Base-by-base conservation (phyloP, 345 rosid genomes). In the Erodium maritimum region DNA sequence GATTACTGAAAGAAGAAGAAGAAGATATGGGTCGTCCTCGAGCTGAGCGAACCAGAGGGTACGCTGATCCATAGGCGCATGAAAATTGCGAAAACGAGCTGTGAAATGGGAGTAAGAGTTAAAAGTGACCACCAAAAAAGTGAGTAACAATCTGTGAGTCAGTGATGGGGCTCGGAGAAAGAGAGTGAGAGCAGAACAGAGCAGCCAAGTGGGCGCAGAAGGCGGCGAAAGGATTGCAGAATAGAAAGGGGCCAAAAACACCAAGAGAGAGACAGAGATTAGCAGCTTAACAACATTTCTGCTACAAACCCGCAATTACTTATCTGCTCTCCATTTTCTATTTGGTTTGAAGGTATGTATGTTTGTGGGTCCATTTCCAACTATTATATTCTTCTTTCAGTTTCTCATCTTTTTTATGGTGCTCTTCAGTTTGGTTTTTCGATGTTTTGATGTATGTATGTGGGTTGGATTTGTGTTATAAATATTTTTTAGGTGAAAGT, bases 161-260 rank as follows among this genome's bases (percentile, higher is more conserved):
- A 4, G 20, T 20, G 23, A 23, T 37, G 6, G 46, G 33, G 59
- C 69, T 54, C 59, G 58, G 54, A 52, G 63, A 65, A 58, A 58
- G 42, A 65, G 58, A 52, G 52, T 58, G 46, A 33, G 24, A 65
- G 45, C 24, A 55, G 24, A 23, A 22, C 21, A 21, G 54, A 52
- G 50, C 13, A 51, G 68, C 50, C 69, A 45, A 66, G 69, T 66
- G 69, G 55, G 59, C 69, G 64, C 23, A 59, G 69, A 54, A 66
- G 69, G 54, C 69, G 68, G 69, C 60, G 60, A 60, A 66, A 66
- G 56, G 60, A 33, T 25, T 55, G 69, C 56, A 66, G 61, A 60
- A 33, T 17, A 45, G n/a, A 3, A 54, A 59, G 60, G 34, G 59
- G 53, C 58, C 54, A 45, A 37, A 52, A 22, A 18, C 21, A 22